Evolutionary conservation across 2,329 filamentous ascomycete species (phyloP).

Genomic region (Pyrenophora seminiperda): DNA sequence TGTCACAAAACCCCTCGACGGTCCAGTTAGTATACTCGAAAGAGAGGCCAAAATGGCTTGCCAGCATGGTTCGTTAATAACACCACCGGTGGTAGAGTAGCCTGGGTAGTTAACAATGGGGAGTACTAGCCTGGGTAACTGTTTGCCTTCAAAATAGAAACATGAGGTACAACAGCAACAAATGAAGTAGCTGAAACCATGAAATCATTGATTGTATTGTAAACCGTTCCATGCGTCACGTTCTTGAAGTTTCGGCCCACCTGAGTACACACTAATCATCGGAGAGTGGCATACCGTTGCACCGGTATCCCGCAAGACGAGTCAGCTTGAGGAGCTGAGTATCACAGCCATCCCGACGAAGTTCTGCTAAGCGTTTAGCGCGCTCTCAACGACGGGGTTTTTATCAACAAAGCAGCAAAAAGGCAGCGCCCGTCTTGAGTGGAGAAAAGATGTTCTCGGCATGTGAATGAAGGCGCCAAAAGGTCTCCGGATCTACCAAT

Average conservation of each 20-base stretch:
- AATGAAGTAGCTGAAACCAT: not conserved
- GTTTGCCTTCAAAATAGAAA: not conserved
- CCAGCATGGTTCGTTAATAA: no score
- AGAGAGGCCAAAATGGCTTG: not conserved
- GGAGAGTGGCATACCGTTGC: slow-evolving; percentile 1
- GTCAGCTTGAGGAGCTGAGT: not conserved
- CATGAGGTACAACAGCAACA: not conserved
- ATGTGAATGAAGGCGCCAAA: no score
- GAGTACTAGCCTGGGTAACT: not conserved
- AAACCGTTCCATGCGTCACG: no score
- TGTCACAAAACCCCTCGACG: not conserved
- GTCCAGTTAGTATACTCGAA: not conserved
- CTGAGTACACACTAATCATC: not conserved
- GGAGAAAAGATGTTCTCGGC: no score
- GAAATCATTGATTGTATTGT: no score
- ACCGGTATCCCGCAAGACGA: not conserved
- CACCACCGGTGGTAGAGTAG: no score
- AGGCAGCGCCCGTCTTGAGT: not conserved
- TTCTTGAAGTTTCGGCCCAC: not conserved
- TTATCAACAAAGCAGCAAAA: not conserved
- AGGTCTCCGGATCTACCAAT: no score
- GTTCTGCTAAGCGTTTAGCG: not conserved
- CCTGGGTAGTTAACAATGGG: no score
- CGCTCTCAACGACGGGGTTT: not conserved
- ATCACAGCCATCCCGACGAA: not conserved